Evolutionary conservation across 2,329 filamentous ascomycete genomes (phyloP), one percentile per base, ranked within the genome.

Genomic region (Xylaria sp.): DNA sequence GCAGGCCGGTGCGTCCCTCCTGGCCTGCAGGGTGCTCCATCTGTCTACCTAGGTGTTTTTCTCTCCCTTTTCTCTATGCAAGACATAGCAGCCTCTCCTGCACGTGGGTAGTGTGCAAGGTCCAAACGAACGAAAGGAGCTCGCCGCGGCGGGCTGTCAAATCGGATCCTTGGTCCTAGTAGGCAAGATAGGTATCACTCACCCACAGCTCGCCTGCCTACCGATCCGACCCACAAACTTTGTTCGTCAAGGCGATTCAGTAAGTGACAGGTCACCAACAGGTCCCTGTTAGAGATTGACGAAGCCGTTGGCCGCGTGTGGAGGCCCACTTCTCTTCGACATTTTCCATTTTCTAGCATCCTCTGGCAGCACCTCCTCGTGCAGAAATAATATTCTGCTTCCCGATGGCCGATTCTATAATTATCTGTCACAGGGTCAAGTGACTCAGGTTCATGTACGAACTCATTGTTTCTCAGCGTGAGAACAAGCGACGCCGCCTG

Each of bases 51-150:
- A 58, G 29, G 29, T 34, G 29, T 55, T 46, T 60, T 50, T n/a
- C n/a, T n/a, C n/a, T n/a, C n/a, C n/a, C n/a, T n/a, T n/a, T n/a
- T n/a, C n/a, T n/a, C n/a, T n/a, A n/a, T 51, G 56, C 56, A 53
- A 63, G 61, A 63, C 61, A 63, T 60, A 21, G 48, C 50, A n/a
- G n/a, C 48, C 51, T 52, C 18, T 43, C 50, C 59, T 61, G 60
- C 60, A 61, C 59, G 52, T 48, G 29, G n/a, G 53, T 50, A 39
- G 58, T 54, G 54, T 58, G 48, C 44, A 48, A 48, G n/a, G n/a
- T 39, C 50, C 38, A 56, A 54, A 53, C 37, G 34, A 52, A 26
- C 39, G 24, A 42, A 17, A 42, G n/a, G n/a, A n/a, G 48, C 57
- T 49, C 39, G 47, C 41, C 42, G 29, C 24, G 47, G 39, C 47